Evolutionary conservation across 2,329 filamentous ascomycete genomes (phyloP).

Genomic region (Knufia fluminis): DNA sequence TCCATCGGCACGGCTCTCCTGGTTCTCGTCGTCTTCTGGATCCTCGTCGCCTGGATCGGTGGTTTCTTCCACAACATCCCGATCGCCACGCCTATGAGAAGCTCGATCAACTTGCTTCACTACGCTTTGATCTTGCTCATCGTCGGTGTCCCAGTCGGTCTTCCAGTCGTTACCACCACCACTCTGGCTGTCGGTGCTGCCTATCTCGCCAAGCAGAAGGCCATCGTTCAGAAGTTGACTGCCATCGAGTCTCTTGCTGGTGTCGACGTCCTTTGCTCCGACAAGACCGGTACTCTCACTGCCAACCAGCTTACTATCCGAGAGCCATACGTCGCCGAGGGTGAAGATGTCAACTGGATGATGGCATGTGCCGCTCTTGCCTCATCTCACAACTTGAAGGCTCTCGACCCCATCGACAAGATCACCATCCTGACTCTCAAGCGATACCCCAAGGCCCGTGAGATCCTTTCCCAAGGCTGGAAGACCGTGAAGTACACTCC

Average conservation of each 20-base stretch:
- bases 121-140: conserved; percentile 64
- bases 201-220: conserved; percentile 68
- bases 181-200: conserved; percentile 68
- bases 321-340: conserved; percentile 67
- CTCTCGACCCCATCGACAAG: conserved; percentile 70
- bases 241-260: conserved; percentile 68
- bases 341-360: conserved; percentile 74
- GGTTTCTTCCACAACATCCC: conserved; percentile 65
- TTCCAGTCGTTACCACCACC: conserved; percentile 69
- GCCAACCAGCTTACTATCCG: conserved; percentile 68
- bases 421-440: conserved; percentile 68
- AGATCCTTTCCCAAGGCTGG: conserved; percentile 67
- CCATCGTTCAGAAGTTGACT: conserved; percentile 70
- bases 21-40: conserved; percentile 69
- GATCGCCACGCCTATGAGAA: conserved; percentile 50
- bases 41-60: conserved; percentile 65
- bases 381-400: conserved; percentile 70
- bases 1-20: conserved; percentile 65
- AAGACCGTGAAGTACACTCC: conserved; percentile 67
- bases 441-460: conserved; percentile 66
- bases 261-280: conserved; percentile 71
- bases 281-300: conserved; percentile 71
- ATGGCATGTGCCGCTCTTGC: conserved; percentile 70
- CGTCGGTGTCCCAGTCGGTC: conserved; percentile 70
- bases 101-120: conserved; percentile 56